Conservation (phyloP, 2,329 filamentous ascomycete species). For the Gyromitra esculenta region DNA sequence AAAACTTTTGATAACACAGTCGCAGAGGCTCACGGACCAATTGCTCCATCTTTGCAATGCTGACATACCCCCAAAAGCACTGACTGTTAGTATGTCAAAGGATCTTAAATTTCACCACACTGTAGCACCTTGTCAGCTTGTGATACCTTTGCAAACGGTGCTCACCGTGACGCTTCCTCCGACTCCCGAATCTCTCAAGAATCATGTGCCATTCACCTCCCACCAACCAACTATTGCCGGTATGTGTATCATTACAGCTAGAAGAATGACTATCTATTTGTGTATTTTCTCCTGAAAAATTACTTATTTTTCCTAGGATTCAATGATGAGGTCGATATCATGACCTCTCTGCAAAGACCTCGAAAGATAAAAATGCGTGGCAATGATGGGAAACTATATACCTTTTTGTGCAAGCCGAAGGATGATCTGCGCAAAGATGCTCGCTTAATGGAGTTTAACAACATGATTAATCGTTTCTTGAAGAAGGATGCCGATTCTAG, state of each 20-base stretch:
- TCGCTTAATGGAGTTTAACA: slow-evolving; percentile 98
- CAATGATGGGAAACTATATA: slow-evolving; percentile 87
- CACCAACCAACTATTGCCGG: slow-evolving; percentile 82
- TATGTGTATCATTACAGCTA: slow-evolving; percentile 55
- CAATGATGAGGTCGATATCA: slow-evolving; percentile 85
- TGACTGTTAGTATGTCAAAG: slow-evolving; percentile 77
- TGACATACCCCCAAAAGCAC: slow-evolving; percentile 73
- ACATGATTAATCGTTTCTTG: slow-evolving; percentile 94
- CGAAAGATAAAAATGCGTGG: slow-evolving; percentile 87
- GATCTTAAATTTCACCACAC: slow-evolving; percentile 87
- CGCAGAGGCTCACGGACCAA: slow-evolving; percentile 84
- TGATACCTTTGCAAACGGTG: slow-evolving; percentile 87
- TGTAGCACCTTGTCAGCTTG: slow-evolving; percentile 80
- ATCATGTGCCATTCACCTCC: slow-evolving; percentile 85
- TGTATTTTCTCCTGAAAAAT: slow-evolving; percentile 1
- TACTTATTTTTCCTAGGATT: slow-evolving; percentile 65
- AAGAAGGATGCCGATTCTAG: slow-evolving; percentile 92
- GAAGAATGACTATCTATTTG: not conserved
- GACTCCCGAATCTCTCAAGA: slow-evolving; percentile 73
- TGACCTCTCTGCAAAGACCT: slow-evolving; percentile 91
- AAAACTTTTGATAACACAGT: slow-evolving; percentile 75
- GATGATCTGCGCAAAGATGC: slow-evolving; percentile 98
- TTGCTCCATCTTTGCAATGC: slow-evolving; percentile 82
- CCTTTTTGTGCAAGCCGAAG: slow-evolving; percentile 95
- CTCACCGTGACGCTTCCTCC: slow-evolving; percentile 81